These are phyloP conservation scores for Aspergillus costaricaensis DNA, from an alignment of 2,329 filamentous ascomycete genomes.

Conservation along the genomic window DNA sequence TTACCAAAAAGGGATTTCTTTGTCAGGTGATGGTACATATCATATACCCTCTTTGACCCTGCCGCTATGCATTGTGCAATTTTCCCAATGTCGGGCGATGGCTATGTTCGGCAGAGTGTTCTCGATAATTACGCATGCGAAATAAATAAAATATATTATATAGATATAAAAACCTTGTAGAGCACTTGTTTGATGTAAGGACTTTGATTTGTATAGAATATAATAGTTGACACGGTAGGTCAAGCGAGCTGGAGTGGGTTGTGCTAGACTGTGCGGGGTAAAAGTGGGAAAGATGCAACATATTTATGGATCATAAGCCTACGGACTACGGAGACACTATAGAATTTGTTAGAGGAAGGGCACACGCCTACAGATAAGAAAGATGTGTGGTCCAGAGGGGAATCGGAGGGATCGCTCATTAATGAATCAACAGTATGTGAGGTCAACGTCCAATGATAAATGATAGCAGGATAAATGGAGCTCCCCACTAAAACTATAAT, in stretches of 20 bases:
- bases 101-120: too few relatives aligned
- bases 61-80: too few relatives aligned
- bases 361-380: neutral
- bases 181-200: neutral
- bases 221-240: too few relatives aligned
- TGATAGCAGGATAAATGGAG: neutral
- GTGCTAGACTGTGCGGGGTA: neutral
- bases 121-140: neutral
- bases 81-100: too few relatives aligned
- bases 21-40: too few relatives aligned
- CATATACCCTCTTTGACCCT: too few relatives aligned
- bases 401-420: neutral
- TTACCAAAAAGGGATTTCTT: too few relatives aligned
- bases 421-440: neutral
- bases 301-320: neutral
- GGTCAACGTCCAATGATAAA: neutral
- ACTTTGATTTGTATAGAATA: neutral
- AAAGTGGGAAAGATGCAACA: neutral
- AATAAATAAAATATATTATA: neutral
- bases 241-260: neutral
- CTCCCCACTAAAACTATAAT: neutral
- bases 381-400: neutral
- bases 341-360: neutral
- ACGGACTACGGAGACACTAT: neutral
- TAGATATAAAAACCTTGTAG: neutral